A percentile compares a stretch with the other conserved stretches of the same genome.
Conservation (phyloP, 768 basidiomycete genomes). For the Mycena metata region DNA sequence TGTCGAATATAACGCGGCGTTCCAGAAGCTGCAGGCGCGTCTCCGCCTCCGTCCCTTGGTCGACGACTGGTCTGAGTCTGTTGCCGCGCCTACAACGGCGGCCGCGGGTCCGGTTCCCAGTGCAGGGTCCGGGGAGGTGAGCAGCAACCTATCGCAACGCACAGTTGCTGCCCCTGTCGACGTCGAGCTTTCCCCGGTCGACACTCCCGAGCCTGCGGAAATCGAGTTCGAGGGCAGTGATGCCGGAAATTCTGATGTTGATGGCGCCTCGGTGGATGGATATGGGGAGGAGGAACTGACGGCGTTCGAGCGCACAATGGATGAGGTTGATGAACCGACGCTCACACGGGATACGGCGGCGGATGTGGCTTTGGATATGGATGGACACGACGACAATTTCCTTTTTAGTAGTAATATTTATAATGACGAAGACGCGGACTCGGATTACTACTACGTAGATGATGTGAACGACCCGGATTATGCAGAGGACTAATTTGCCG, state of each 20-base stretch:
- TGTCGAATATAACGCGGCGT: conserved; percentile 5
- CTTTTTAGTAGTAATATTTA: not conserved
- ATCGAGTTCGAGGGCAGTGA: not conserved
- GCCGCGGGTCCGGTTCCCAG: not conserved
- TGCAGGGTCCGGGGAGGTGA: too few species aligned
- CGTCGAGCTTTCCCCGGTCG: too few species aligned
- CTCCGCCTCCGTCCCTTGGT: not conserved
- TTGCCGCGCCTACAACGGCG: not conserved
- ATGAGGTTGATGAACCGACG: conserved; percentile 22
- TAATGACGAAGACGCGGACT: not conserved
- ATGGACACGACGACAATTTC: not conserved
- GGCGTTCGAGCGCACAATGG: conserved; percentile 1
- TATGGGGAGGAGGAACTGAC: not conserved
- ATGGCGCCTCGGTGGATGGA: not conserved
- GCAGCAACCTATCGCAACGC: too few species aligned
- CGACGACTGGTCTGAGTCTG: not conserved
- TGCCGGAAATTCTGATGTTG: not conserved
- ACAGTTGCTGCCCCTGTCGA: too few species aligned
- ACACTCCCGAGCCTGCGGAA: too few species aligned
- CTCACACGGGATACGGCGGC: conserved; percentile 15
- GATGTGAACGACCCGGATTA: not conserved
- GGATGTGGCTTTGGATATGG: conserved; percentile 34
- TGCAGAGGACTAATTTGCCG: too few species aligned
- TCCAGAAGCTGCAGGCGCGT: not conserved
- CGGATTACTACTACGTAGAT: not conserved